Percentiles rank a stretch among this genome's conserved stretches.
Conservation (phyloP, 2,329 filamentous ascomycete genomes). For the Aspergillus brasiliensis region DNA sequence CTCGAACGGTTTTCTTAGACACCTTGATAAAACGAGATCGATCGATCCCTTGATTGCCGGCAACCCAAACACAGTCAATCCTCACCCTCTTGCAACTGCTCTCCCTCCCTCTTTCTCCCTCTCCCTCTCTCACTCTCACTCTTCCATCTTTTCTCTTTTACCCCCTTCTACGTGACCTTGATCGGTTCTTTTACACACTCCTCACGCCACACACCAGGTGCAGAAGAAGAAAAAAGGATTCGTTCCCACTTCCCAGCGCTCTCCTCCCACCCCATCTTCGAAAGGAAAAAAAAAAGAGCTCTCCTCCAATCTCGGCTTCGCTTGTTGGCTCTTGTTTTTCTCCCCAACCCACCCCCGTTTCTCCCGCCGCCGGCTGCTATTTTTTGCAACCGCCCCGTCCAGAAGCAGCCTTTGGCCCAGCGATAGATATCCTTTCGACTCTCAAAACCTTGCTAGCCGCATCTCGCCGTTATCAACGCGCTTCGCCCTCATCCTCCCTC, state of each 20-base stretch:
- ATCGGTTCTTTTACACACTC: background rate
- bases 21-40: background rate
- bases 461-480: constrained; percentile 20
- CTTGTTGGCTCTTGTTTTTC: background rate
- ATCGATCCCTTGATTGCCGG: constrained; percentile 2
- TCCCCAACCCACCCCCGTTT: background rate
- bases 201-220: background rate
- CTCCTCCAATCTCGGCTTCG: too few relatives aligned
- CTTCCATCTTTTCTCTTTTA: constrained; percentile 7
- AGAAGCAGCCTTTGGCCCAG: constrained; percentile 8
- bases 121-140: background rate
- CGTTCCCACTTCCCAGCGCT: background rate
- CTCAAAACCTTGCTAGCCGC: constrained; percentile 21
- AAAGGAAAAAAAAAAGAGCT: too few relatives aligned
- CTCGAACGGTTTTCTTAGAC: background rate
- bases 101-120: constrained; percentile 14
- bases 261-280: background rate
- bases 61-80: constrained; percentile 1
- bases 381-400: constrained; percentile 12
- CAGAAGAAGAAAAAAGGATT: background rate
- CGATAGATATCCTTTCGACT: constrained; percentile 10
- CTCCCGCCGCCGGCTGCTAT: constrained; percentile 8
- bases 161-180: constrained; percentile 3
- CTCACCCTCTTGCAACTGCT: constrained; percentile 11
- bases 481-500: constrained; percentile 17